Evolutionary conservation across 345 rosid genomes (phyloP).

Genomic region (Hypericum perforatum): DNA sequence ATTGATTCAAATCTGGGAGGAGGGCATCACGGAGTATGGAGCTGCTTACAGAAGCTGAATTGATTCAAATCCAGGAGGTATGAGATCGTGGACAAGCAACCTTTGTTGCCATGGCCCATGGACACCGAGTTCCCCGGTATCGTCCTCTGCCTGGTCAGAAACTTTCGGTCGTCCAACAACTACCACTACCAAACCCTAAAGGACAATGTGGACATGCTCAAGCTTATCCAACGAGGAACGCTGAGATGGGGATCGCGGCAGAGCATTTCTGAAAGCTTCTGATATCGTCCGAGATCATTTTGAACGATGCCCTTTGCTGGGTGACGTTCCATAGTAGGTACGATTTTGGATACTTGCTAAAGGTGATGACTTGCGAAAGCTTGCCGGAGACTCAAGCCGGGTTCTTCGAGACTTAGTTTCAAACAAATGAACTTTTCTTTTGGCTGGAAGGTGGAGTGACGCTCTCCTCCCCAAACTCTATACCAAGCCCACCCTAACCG

Average conservation of each 20-base stretch:
- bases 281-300: conserved; percentile 75
- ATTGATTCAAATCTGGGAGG: no score
- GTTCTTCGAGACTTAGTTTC: no score
- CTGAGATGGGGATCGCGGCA: conserved; percentile 69
- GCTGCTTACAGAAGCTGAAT: no score
- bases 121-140: conserved; percentile 96
- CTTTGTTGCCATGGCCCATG: no score
- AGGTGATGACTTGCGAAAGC: conserved; percentile 55
- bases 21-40: no score
- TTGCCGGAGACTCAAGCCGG: conserved; percentile 32
- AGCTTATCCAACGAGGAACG: conserved; percentile 72
- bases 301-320: conserved; percentile 62
- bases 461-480: no score
- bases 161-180: conserved; percentile 64
- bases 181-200: conserved; percentile 69
- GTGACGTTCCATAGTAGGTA: conserved; percentile 82
- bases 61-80: conserved; percentile 70
- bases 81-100: conserved; percentile 62
- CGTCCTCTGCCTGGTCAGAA: conserved; percentile 62
- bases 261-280: conserved; percentile 69
- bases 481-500: no score
- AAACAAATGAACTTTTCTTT: no score
- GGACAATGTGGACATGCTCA: conserved; percentile 74
- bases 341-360: conserved; percentile 79
- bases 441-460: no score